These are phyloP conservation scores for Colletotrichum eremochloae DNA, from an alignment of 2,329 filamentous ascomycete genomes.

Conservation along the genomic window DNA sequence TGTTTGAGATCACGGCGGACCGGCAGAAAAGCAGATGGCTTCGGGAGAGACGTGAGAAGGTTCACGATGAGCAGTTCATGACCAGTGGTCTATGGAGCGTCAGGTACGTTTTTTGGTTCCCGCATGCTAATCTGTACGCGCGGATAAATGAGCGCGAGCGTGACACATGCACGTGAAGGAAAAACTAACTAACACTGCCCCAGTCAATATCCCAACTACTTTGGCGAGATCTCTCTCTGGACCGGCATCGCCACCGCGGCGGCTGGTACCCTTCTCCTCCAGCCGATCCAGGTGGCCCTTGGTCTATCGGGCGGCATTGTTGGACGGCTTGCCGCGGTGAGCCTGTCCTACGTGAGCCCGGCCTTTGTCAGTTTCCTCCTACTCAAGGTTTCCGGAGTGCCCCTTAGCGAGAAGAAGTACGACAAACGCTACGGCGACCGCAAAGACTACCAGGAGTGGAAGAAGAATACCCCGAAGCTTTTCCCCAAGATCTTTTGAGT, in stretches of 20 bases:
- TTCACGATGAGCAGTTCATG: conserved; percentile 76
- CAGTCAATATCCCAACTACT: conserved; percentile 76
- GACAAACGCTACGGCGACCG: conserved; percentile 73
- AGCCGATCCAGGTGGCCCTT: conserved; percentile 69
- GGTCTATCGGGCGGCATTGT: conserved; percentile 62
- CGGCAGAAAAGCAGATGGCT: conserved; percentile 74
- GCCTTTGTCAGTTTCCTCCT: conserved; percentile 75
- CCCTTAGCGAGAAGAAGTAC: conserved; percentile 77
- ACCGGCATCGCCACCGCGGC: conserved; percentile 73
- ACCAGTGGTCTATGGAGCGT: conserved; percentile 73
- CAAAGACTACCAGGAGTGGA: conserved; percentile 77
- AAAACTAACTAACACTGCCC: conserved; percentile 15
- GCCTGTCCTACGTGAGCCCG: conserved; percentile 70
- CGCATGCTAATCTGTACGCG: background rate
- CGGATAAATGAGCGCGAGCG: background rate
- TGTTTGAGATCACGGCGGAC: conserved; percentile 73
- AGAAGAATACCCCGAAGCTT: conserved; percentile 74
- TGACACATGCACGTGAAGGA: background rate
- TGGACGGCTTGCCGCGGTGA: conserved; percentile 48
- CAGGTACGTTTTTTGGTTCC: conserved; percentile 53
- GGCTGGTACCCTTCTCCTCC: conserved; percentile 67
- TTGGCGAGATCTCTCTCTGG: conserved; percentile 79
- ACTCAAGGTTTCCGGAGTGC: conserved; percentile 73
- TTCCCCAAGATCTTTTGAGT: conserved; percentile 68
- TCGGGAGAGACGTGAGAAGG: conserved; percentile 71